Percentiles rank a stretch among this genome's conserved stretches.
Evolutionary conservation across 306 rosid genomes (phyloP).

Genomic region (Cucumis melo): DNA sequence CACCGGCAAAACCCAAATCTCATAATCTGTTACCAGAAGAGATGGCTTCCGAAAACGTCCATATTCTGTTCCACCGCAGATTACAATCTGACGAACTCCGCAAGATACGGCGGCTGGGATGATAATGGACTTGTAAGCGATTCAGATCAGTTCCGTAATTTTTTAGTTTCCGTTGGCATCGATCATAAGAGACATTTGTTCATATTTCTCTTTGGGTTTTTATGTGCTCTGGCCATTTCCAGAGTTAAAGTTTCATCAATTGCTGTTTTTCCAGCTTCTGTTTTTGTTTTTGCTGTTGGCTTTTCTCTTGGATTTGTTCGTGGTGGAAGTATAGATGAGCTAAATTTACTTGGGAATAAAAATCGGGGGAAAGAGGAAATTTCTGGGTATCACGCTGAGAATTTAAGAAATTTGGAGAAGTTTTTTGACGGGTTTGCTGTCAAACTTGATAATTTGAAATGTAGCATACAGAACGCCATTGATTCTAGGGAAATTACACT

Average conservation of each 20-base stretch:
- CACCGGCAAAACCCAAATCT: slow-evolving; percentile 12
- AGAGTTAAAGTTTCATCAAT: slow-evolving; percentile 78
- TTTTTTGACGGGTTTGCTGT: slow-evolving; percentile 41
- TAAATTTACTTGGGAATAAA: slow-evolving; percentile 31
- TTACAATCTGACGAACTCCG: slow-evolving; percentile 21
- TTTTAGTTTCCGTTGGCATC: slow-evolving; percentile 50
- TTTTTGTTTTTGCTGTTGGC: slow-evolving; percentile 58
- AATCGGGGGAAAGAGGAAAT: slow-evolving; percentile 38
- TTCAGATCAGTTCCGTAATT: slow-evolving; percentile 34
- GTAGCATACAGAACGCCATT: slow-evolving; percentile 38
- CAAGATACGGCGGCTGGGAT: slow-evolving; percentile 77
- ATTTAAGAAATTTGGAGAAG: slow-evolving; percentile 32
- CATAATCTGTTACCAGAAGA: slow-evolving; percentile 11
- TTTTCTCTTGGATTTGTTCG: slow-evolving; percentile 57
- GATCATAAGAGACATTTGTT: slow-evolving; percentile 51
- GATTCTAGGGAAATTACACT: slow-evolving; percentile 37
- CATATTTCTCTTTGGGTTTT: slow-evolving; percentile 47
- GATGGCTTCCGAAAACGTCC: slow-evolving; percentile 18
- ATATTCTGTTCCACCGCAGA: slow-evolving; percentile 24
- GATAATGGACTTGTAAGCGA: slow-evolving; percentile 21
- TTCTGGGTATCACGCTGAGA: slow-evolving; percentile 27
- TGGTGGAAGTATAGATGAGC: slow-evolving; percentile 28
- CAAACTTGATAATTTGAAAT: slow-evolving; percentile 35
- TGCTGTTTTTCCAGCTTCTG: slow-evolving; percentile 59
- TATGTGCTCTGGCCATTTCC: slow-evolving; percentile 73